These are phyloP conservation scores for Exophiala lecanii-corni DNA, from an alignment of 2,329 filamentous ascomycete genomes.

Conservation along the genomic window DNA sequence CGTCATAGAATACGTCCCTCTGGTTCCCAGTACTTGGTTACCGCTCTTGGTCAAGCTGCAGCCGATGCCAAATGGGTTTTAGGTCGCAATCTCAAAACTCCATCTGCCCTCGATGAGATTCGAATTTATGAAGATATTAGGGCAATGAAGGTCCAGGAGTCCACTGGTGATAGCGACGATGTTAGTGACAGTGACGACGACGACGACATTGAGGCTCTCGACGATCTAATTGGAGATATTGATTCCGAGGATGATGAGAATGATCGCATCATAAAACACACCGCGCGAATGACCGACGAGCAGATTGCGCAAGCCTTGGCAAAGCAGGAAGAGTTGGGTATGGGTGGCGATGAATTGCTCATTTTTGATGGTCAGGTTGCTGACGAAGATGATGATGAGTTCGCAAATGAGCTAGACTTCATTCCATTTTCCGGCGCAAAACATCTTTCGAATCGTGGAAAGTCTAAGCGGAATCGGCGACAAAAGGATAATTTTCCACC, in stretches of 20 bases:
- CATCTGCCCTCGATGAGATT: conserved; percentile 29
- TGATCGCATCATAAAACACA: conserved; percentile 33
- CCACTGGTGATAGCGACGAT: conserved; percentile 29
- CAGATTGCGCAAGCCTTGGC: conserved; percentile 57
- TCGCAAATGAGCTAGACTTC: conserved; percentile 19
- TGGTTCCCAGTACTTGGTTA: conserved; percentile 50
- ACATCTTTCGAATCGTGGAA: conserved; percentile 25
- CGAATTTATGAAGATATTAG: conserved; percentile 33
- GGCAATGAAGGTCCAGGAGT: conserved; percentile 24
- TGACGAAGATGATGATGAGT: conserved; percentile 28
- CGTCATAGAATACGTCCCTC: conserved; percentile 41
- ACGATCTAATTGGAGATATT: conserved; percentile 36
- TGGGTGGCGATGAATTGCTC: conserved; percentile 55
- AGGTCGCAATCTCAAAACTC: conserved; percentile 30
- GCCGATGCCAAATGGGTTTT: conserved; percentile 51
- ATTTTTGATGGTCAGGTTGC: conserved; percentile 49
- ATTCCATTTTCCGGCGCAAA: conserved; percentile 21
- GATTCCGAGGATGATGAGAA: conserved; percentile 36
- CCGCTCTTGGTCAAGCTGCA: conserved; percentile 39
- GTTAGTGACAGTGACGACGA: conserved; percentile 33
- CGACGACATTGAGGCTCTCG: conserved; percentile 32
- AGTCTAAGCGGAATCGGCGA: conserved; percentile 25
- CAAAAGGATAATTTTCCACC: conserved; percentile 45
- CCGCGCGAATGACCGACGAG: conserved; percentile 52
- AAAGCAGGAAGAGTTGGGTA: conserved; percentile 60